phyloP scores from a whole-genome alignment of 1,139 yeast species.

The Arxiozyma telluris region DNA sequence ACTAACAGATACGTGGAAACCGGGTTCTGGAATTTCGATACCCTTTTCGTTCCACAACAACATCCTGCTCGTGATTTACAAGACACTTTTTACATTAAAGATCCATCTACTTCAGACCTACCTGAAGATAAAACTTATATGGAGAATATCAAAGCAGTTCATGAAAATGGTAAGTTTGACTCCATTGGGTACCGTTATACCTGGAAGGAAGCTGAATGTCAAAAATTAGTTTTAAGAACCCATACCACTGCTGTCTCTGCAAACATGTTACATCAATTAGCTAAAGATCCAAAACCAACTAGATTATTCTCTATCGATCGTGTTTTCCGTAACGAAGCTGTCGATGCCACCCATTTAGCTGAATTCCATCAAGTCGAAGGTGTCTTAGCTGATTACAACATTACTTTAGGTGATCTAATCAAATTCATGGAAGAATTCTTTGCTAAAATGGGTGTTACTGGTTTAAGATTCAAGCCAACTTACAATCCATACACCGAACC shows the following conservation, averaged over 20 bases:
- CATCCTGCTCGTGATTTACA: conserved; percentile 99
- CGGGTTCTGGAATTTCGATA: conserved; percentile 98
- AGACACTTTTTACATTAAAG: conserved; percentile 94
- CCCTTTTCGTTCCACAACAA: conserved; percentile 95
- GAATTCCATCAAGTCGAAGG: conserved; percentile 99
- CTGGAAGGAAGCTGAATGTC: conserved; percentile 87
- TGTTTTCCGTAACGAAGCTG: conserved; percentile 99
- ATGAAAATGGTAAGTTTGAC: conserved; percentile 83
- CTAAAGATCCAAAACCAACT: conserved; percentile 82
- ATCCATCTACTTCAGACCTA: conserved; percentile 68
- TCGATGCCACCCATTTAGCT: conserved; percentile 98
- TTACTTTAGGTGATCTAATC: conserved; percentile 91
- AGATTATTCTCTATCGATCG: conserved; percentile 94
- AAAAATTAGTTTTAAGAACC: conserved; percentile 87
- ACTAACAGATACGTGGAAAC: conserved; percentile 95
- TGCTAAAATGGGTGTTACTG: conserved; percentile 92
- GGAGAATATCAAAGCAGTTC: conserved; percentile 72
- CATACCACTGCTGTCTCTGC: conserved; percentile 95
- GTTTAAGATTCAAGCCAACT: conserved; percentile 94
- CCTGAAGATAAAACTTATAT: conserved; percentile 77
- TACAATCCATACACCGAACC: conserved; percentile 99
- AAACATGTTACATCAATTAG: conserved; percentile 76
- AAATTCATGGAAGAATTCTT: conserved; percentile 98
- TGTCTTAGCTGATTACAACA: conserved; percentile 91
- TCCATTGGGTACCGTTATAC: conserved; percentile 98